phyloP scores from a whole-genome alignment of 768 basidiomycete species.

The Suillus spraguei region DNA sequence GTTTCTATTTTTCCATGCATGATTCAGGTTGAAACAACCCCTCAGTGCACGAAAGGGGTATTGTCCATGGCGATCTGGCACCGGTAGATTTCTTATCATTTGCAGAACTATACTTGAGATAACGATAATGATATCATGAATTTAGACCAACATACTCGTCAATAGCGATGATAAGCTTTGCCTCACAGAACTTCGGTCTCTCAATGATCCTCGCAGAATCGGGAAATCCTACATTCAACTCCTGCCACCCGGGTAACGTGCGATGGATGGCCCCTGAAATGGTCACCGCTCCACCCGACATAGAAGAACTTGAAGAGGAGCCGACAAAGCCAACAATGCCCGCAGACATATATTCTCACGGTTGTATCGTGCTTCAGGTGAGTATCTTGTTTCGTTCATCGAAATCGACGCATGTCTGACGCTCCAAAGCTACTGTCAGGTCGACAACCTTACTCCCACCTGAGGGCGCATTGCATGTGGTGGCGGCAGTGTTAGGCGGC shows the following conservation, averaged over 20 bases:
- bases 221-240: constrained; percentile 19
- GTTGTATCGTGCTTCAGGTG: constrained; percentile 33
- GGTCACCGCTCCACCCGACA: constrained; percentile 17
- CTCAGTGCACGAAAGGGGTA: constrained; percentile 22
- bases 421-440: neutral
- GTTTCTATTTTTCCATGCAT: neutral
- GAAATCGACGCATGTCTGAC: neutral
- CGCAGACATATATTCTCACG: constrained; percentile 43
- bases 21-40: neutral
- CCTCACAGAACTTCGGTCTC: constrained; percentile 36
- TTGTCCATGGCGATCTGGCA: constrained; percentile 44
- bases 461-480: neutral
- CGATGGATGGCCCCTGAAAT: constrained; percentile 46
- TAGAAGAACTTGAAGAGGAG: constrained; percentile 10
- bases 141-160: constrained; percentile 28
- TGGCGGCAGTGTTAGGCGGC: neutral
- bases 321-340: constrained; percentile 20
- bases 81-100: constrained; percentile 24
- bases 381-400: constrained; percentile 16
- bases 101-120: neutral
- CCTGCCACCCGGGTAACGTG: constrained; percentile 31
- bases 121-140: neutral
- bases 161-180: constrained; percentile 14
- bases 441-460: neutral
- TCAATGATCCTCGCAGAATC: constrained; percentile 19